A percentile compares a stretch with the other conserved stretches of the same genome.
Conservation (phyloP, 1,284 basidiomycete genomes). For the Porodaedalea pini region DNA sequence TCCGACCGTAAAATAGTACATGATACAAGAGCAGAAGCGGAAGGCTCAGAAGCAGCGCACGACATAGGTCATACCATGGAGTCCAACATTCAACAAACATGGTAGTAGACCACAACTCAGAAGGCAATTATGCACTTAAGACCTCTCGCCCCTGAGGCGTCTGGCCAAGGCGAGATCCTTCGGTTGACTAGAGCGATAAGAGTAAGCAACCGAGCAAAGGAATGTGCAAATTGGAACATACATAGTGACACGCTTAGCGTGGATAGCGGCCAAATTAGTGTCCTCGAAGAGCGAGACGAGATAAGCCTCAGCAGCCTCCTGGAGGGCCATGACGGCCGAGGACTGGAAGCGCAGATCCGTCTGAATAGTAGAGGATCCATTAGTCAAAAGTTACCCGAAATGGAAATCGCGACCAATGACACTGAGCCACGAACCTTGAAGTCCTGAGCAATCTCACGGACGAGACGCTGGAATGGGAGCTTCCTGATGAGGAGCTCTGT, state of each 20-base stretch:
- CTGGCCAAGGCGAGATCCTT: conserved; percentile 88
- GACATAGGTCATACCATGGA: background rate
- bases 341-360: conserved; percentile 97
- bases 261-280: conserved; percentile 91
- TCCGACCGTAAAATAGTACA: background rate
- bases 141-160: conserved; percentile 86
- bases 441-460: conserved; percentile 95
- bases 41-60: background rate
- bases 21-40: background rate
- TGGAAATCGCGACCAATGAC: conserved; percentile 28
- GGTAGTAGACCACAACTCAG: background rate
- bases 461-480: conserved; percentile 93
- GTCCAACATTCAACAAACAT: background rate
- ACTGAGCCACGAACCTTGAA: conserved; percentile 68
- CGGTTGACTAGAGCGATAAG: conserved; percentile 50
- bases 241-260: conserved; percentile 91
- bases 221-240: conserved; percentile 32
- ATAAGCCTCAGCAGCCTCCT: conserved; percentile 96
- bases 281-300: conserved; percentile 94
- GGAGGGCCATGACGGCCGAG: conserved; percentile 91
- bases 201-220: conserved; percentile 24
- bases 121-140: conserved; percentile 43
- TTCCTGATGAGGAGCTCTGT: conserved; percentile 95
- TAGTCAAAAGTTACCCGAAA: conserved; percentile 3
- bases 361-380: conserved; percentile 35